A percentile compares a stretch with the other conserved stretches of the same genome.
Conservation (phyloP, 345 rosid species). For the Populus tremula region DNA sequence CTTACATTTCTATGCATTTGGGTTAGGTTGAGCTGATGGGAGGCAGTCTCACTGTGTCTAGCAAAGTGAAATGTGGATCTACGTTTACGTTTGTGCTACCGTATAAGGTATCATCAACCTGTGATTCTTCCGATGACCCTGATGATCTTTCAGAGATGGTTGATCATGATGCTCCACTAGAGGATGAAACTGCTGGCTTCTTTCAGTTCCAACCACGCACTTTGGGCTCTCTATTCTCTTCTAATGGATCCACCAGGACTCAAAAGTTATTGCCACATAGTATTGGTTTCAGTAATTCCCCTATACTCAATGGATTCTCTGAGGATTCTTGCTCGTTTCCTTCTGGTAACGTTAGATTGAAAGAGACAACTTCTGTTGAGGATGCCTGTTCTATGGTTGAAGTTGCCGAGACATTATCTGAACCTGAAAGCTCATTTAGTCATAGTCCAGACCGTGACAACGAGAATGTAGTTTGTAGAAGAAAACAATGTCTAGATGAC, state of each 20-base stretch:
- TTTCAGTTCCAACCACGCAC: slow-evolving; percentile 77
- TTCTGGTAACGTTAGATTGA: slow-evolving; percentile 30
- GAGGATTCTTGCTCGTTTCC: slow-evolving; percentile 44
- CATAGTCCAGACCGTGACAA: slow-evolving; percentile 35
- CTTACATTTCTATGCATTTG: slow-evolving; percentile 21
- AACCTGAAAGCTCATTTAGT: slow-evolving; percentile 41
- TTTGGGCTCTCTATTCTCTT: slow-evolving; percentile 54
- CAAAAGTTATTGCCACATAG: slow-evolving; percentile 32
- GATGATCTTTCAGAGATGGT: slow-evolving; percentile 74
- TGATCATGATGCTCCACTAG: slow-evolving; percentile 51
- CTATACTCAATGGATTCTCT: slow-evolving; percentile 35
- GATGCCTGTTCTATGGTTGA: slow-evolving; percentile 59
- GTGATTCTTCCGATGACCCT: slow-evolving; percentile 66
- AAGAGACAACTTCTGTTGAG: slow-evolving; percentile 41
- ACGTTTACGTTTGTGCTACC: slow-evolving; percentile 86
- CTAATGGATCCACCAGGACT: slow-evolving; percentile 50
- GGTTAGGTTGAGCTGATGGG: slow-evolving; percentile 94
- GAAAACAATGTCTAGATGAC: slow-evolving; percentile 17
- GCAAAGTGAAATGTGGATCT: slow-evolving; percentile 75
- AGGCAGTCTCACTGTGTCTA: slow-evolving; percentile 81
- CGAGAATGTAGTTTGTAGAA: slow-evolving; percentile 23
- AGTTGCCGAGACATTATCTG: slow-evolving; percentile 40
- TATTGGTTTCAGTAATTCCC: slow-evolving; percentile 36
- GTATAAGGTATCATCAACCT: slow-evolving; percentile 56
- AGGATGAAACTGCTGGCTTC: slow-evolving; percentile 65